Evolutionary conservation across 75 land plant species (phyloP).

Genomic region (Pinus tabuliformis): DNA sequence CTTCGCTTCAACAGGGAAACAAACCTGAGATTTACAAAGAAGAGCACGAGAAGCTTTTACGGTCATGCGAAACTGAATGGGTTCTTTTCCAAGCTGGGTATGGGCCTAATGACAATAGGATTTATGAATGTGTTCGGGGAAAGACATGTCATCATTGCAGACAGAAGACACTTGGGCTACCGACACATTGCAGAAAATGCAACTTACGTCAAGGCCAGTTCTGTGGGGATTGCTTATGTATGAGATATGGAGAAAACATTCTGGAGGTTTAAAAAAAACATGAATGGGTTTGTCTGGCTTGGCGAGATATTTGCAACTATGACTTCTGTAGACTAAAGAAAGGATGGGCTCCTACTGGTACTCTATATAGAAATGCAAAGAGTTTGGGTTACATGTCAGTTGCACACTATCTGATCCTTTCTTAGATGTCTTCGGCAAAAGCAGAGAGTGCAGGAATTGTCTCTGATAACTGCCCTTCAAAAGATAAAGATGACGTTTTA

Average conservation of each 20-base stretch:
- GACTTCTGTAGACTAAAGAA: constrained; percentile 76
- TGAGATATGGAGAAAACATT: constrained; percentile 17
- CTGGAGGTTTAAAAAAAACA: background rate
- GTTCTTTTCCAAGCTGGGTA: constrained; percentile 76
- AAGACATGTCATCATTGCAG: constrained; percentile 97
- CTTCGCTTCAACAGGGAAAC: constrained; percentile 6
- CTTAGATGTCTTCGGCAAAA: too few relatives aligned
- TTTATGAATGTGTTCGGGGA: constrained; percentile 70
- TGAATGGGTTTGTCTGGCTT: constrained; percentile 78
- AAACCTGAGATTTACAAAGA: constrained; percentile 82
- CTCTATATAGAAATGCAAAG: too few relatives aligned
- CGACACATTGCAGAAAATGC: constrained; percentile 70
- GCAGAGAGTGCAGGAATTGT: too few relatives aligned
- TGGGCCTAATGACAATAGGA: constrained; percentile 60
- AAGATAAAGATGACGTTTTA: background rate
- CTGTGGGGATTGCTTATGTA: constrained; percentile 90
- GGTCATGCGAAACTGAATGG: constrained; percentile 58
- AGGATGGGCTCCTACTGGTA: constrained; percentile 90
- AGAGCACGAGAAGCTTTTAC: constrained; percentile 82
- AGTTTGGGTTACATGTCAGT: too few relatives aligned
- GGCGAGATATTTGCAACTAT: constrained; percentile 92
- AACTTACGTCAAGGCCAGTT: constrained; percentile 73
- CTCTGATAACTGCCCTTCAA: background rate
- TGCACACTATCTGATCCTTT: too few relatives aligned
- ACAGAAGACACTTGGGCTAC: too few relatives aligned